phyloP scores from a whole-genome alignment of 164 flowering plant genomes.

The Saururus chinensis region DNA sequence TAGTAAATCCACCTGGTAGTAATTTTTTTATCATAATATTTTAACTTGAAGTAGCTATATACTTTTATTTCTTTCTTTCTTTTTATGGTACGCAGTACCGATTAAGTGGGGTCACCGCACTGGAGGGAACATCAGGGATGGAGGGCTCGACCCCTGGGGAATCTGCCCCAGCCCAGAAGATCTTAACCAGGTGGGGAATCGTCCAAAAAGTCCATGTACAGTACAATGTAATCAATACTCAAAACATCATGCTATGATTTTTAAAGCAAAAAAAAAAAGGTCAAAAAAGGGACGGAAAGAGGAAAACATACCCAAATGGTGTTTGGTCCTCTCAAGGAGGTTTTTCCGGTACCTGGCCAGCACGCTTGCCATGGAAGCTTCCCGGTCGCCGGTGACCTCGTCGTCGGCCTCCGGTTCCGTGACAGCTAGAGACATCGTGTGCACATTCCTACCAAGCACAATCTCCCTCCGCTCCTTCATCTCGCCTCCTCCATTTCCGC shows the following conservation, averaged over 20 bases:
- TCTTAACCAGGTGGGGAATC: too few relatives aligned
- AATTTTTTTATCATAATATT: too few relatives aligned
- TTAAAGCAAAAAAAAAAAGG: background rate
- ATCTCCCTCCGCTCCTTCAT: constrained; percentile 32
- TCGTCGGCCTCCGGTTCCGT: constrained; percentile 89
- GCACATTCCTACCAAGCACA: constrained; percentile 80
- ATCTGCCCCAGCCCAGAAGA: too few relatives aligned
- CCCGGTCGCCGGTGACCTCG: constrained; percentile 84
- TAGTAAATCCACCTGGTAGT: too few relatives aligned
- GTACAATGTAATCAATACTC: background rate
- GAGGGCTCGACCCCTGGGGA: too few relatives aligned
- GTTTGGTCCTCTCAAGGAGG: constrained; percentile 62
- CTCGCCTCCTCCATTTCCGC: constrained; percentile 4
- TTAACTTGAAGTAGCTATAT: too few relatives aligned
- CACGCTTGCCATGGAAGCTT: constrained; percentile 89
- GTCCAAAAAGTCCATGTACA: background rate
- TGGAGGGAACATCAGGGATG: too few relatives aligned
- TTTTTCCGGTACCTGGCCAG: constrained; percentile 71
- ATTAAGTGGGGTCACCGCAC: too few relatives aligned
- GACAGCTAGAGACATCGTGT: constrained; percentile 62
- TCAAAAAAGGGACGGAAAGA: background rate
- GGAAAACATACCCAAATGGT: constrained; percentile 57
- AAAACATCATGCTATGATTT: background rate
- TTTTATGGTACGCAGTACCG: too few relatives aligned
- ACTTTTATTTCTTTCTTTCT: too few relatives aligned